Base-by-base conservation (phyloP, 306 rosid genomes). In the Echinosophora koreensis region DNA sequence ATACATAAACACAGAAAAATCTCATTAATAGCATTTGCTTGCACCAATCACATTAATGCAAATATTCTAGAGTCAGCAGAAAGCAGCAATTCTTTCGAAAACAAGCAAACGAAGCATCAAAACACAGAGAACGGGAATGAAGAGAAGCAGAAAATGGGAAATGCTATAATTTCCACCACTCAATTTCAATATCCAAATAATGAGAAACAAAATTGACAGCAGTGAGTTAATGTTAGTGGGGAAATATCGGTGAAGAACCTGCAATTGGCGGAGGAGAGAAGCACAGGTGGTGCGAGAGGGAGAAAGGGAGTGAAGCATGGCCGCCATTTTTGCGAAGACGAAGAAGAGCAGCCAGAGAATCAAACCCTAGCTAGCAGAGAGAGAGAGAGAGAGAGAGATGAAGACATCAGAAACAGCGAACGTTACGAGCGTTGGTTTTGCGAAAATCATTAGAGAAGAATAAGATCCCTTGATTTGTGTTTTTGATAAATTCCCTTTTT, bases 221-320 rank as follows among this genome's bases (percentile, higher is more conserved):
- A 0, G 28, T 32, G 63, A 62, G 0, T 15, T 5, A 35, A 11
- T 0, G 0, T 50, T 14, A 5, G 2, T 12, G 15, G 12, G 16
- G 16, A 47, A 8, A 10, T 28, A 66, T 39, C 1, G 42, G 5
- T 0, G 34, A 59, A 55, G 60, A 78, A 89, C 98, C 97, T 94
- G 97, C 86, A 94, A 90, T 68, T 94, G 88, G 14, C 73, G 89
- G 62, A 94, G 97, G 63, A 94, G 95, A 51, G 98, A 94, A 64
- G 92, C 97, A 75, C 98, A 94, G 69, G 98, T 92, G 35, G 97
- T 92, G 65, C 91, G 95, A 78, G 98, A 85, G 32, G 97, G 91
- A 18, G 94, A 92, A 62, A 86, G 14, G 14, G 91, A 77, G 47
- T 86, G 86, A 22, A 77, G 82, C 42, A 64, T 27, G 54, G 82